phyloP scores from a whole-genome alignment of 2,329 filamentous ascomycete species.

The Xylariales sp. region DNA sequence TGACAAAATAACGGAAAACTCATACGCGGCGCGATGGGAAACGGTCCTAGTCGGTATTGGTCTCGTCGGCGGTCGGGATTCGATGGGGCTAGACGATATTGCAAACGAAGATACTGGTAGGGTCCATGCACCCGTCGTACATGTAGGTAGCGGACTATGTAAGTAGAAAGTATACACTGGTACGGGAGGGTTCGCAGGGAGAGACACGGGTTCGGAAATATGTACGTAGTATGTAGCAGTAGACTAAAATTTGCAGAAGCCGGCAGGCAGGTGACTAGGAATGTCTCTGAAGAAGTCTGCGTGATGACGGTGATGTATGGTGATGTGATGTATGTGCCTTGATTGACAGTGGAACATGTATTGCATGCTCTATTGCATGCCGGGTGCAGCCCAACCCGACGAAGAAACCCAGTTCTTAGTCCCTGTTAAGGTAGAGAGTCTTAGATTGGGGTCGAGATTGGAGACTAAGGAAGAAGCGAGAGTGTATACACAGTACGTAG shows the following conservation, averaged over 20 bases:
- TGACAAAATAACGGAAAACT: slow-evolving; percentile 18
- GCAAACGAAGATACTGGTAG: background rate
- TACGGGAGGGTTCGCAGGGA: no score
- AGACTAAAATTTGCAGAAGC: slow-evolving; percentile 2
- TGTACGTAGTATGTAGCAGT: background rate
- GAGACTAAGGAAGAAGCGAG: background rate
- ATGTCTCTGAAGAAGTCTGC: slow-evolving; percentile 11
- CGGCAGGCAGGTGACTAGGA: background rate
- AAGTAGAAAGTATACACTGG: background rate
- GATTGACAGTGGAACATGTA: background rate
- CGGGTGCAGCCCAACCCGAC: background rate
- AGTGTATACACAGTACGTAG: background rate
- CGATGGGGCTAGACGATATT: background rate
- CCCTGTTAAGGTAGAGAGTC: background rate
- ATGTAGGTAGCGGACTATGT: background rate
- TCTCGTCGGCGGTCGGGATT: background rate
- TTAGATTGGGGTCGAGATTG: background rate
- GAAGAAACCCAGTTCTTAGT: no score
- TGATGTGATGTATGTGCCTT: background rate
- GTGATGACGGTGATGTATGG: slow-evolving; percentile 7
- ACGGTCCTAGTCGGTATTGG: background rate
- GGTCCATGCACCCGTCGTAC: background rate
- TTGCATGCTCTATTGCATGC: slow-evolving; percentile 2
- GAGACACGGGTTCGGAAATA: no score
- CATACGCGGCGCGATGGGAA: slow-evolving; percentile 7